Base-by-base conservation (phyloP, 208 protist genomes). In the Vickermania spadyakhi region DNA sequence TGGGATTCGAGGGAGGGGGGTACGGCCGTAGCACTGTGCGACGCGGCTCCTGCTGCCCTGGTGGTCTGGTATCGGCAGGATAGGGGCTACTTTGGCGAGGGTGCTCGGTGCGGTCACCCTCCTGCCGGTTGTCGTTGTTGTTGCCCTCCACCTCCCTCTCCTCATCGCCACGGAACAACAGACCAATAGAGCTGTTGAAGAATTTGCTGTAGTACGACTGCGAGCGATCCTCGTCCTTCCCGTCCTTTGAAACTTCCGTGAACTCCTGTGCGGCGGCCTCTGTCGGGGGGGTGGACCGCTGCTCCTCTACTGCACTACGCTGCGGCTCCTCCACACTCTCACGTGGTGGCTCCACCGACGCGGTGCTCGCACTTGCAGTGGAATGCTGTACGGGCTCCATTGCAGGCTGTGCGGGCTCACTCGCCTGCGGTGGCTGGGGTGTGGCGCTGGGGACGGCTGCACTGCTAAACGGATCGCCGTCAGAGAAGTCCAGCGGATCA, bases 131-230 rank as follows among this genome's bases (percentile, higher is more conserved):
- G 45, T 52, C 11, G 11, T 27, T 13, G 14, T 22, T 36, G 18
- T 53, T 27, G 25, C 62, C 28, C 22, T 67, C 63, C 28, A 60
- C 60, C 1, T 3, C 5, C 28, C 23, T 51, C 31, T 2, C 26
- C 7, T 1, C 25, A 28, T 72, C 59, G 11, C 77, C 69, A 13
- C 27, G 57, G 14, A 84, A 65, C 36, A 84, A 68, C 21, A 76
- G 77, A 2, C 77, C 73, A n/a, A 83, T 63, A 7, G 76, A 81
- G 23, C 62, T 70, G 56, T 70, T 68, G 64, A 86, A 86, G 62
- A 86, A 79, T 57, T 86, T 86, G 1, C 73, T 68, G 70, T 83
- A 86, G 65, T 82, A 83, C 36, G 79, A 83, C 41, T 67, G n/a
- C 50, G 56, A 13, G n/a, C 49, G 31, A 13, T 25, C 31, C 30